Percentiles rank a stretch among this genome's conserved stretches.
Conservation (phyloP, 2,329 filamentous ascomycete genomes). For the Fusarium scirpi region DNA sequence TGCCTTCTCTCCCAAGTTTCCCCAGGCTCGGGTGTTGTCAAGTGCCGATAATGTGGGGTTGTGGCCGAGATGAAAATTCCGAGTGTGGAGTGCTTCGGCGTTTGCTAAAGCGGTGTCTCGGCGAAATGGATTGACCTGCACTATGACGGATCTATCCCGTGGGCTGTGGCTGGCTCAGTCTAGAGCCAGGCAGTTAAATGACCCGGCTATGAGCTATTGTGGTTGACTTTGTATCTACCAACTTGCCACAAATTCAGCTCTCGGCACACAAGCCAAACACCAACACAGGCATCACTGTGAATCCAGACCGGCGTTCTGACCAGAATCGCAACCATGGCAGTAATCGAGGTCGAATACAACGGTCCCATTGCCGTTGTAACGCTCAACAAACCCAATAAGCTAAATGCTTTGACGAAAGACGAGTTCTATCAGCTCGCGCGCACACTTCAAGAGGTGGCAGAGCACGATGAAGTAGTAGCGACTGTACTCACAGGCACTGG, state of each 20-base stretch:
- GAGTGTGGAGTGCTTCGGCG: not conserved
- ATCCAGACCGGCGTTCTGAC: not conserved
- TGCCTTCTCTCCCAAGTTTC: not conserved
- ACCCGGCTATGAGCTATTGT: not conserved
- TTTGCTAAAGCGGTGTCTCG: not conserved
- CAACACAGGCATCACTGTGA: not conserved
- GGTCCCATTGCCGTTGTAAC: not conserved
- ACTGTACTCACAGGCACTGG: not conserved
- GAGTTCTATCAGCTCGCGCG: slow-evolving; percentile 6
- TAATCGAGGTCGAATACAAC: not conserved
- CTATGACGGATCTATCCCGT: too few relatives aligned
- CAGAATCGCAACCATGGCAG: not conserved
- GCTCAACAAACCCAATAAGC: not conserved
- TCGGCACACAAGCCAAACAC: not conserved
- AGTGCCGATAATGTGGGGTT: not conserved
- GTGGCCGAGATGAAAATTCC: not conserved
- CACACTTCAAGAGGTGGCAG: not conserved
- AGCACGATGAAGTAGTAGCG: not conserved
- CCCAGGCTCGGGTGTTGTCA: not conserved
- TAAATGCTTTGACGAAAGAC: not conserved
- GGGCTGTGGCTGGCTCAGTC: not conserved
- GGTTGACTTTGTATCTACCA: not conserved
- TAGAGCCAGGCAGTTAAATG: not conserved
- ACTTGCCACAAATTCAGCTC: not conserved
- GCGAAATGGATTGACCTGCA: not conserved